Conservation (phyloP, 805 yeast species). For the Tetrapisispora phaffii region DNA sequence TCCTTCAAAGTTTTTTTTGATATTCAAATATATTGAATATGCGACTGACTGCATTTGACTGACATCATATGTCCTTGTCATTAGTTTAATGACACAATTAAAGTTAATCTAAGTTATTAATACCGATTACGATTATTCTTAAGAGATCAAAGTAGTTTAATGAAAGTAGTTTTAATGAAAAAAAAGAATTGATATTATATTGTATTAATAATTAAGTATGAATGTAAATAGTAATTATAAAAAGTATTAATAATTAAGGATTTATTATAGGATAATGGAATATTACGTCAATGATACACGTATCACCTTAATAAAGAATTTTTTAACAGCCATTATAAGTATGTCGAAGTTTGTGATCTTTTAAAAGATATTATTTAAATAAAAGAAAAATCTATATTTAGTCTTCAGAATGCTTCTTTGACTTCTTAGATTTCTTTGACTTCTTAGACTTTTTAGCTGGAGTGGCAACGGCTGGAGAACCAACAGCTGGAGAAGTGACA, state of each 20-base stretch:
- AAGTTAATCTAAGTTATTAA: too few relatives aligned
- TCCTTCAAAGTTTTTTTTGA: conserved; percentile 1
- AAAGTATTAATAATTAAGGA: conserved; percentile 2
- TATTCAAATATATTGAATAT: too few relatives aligned
- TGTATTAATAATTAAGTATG: conserved; percentile 2
- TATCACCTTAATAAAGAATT: neutral
- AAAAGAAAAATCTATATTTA: neutral
- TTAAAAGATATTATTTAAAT: neutral
- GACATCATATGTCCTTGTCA: too few relatives aligned
- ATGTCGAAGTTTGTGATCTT: too few relatives aligned
- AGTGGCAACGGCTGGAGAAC: conserved; percentile 13
- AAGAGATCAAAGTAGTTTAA: too few relatives aligned
- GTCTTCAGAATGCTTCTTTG: neutral
- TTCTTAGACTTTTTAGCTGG: conserved; percentile 8
- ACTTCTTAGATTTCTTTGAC: conserved; percentile 13
- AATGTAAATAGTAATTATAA: conserved; percentile 2
- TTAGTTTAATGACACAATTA: too few relatives aligned
- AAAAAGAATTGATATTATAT: neutral
- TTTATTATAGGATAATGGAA: neutral
- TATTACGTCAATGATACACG: neutral
- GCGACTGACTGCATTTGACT: too few relatives aligned
- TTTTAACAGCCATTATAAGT: too few relatives aligned
- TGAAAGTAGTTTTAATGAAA: neutral
- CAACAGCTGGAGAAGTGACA: conserved; percentile 5
- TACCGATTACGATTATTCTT: too few relatives aligned